Conservation (phyloP, 1,284 basidiomycete genomes). For the Gymnopus androsaceus region DNA sequence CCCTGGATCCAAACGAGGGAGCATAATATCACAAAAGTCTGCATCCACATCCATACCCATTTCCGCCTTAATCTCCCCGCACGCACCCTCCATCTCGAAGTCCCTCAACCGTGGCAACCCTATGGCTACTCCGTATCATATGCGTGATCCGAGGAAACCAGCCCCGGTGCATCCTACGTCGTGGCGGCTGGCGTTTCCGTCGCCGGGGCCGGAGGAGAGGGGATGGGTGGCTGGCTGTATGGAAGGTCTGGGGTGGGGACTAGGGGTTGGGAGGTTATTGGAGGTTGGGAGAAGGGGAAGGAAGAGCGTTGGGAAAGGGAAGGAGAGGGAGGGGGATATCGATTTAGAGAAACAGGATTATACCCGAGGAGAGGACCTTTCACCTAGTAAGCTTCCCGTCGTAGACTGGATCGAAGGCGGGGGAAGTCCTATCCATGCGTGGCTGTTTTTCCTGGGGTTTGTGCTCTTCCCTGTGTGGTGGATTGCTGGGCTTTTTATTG, state of each 20-base stretch:
- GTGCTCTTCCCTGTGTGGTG: constrained; percentile 60
- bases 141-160: constrained; percentile 75
- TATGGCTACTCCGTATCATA: constrained; percentile 73
- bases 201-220: constrained; percentile 3
- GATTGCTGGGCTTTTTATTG: constrained; percentile 46
- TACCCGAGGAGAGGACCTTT: constrained; percentile 15
- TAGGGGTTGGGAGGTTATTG: not conserved
- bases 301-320: not conserved
- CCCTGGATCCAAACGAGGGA: not conserved
- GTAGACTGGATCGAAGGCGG: constrained; percentile 51
- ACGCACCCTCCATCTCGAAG: constrained; percentile 57
- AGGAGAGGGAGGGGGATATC: not conserved
- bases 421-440: constrained; percentile 52
- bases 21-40: constrained; percentile 39
- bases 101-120: too few species aligned
- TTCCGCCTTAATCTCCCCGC: constrained; percentile 72
- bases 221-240: not conserved
- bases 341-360: not conserved
- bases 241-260: not conserved
- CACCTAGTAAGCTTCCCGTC: constrained; percentile 21
- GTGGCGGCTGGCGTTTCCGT: constrained; percentile 58
- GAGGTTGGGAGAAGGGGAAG: constrained; percentile 15
- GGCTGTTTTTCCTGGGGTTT: constrained; percentile 59
- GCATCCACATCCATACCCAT: constrained; percentile 81
- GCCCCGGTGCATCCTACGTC: constrained; percentile 55